Base-by-base conservation (phyloP, 352 stramenopile species). In the Globisporangium heterothallicum region DNA sequence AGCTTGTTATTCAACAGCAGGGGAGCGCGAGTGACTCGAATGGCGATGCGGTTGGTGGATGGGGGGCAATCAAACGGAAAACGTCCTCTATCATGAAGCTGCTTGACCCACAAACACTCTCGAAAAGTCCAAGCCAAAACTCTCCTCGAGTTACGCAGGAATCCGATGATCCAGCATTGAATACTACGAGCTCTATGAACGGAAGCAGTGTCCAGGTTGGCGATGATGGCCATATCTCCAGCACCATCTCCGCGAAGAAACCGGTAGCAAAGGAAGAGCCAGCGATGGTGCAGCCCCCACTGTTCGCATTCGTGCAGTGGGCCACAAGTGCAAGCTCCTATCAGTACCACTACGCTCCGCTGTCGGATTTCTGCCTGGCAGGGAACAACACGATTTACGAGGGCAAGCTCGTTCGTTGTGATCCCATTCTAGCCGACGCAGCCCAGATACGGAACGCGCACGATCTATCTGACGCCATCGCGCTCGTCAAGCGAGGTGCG, bases 221-320 rank as follows among this genome's bases (percentile, higher is more conserved):
- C 34, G 6, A 30, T 16, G 22, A 46, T 16, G 25, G 2, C 27
- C 5, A n/a, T 9, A 46, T 10, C 14, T 38, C n/a, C 32, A 38
- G 12, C 32, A 38, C 32, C 32, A 38, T 18, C 12, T 4, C 32
- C n/a, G 32, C 32, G 32, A n/a, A 3, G n/a, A 13, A 41, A 4
- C n/a, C 10, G 8, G 4, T 13, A 22, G 13, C 9, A 27, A 27
- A 22, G 0, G 24, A 30, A 19, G 21, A 50, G 6, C 36, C 43
- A 24, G 19, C 19, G 2, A 12, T 6, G 7, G 7, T 22, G 14
- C 49, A 49, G 16, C 16, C 45, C 0, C 75, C 80, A 3, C 50
- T 87, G 14, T 78, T 88, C 44, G 76, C 75, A 8, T 89, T 91
- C 26, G 72, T 89, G 3, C 76, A 87, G 38, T 91, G 77, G 68